These are phyloP conservation scores for Thelonectria olida DNA, from an alignment of 2,329 filamentous ascomycete genomes.

Conservation along the genomic window DNA sequence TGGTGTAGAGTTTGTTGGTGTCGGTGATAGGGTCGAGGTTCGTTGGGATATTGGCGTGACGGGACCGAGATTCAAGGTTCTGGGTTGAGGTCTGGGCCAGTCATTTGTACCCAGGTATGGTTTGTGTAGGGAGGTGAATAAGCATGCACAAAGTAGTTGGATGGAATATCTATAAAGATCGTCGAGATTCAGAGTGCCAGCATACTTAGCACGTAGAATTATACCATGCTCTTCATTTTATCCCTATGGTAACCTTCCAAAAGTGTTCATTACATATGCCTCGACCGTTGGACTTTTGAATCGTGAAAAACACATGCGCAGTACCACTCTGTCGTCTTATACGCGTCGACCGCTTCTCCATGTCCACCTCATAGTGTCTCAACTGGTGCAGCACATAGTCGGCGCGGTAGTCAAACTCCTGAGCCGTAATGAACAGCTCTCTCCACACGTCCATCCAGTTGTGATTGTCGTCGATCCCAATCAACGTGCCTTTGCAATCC, in stretches of 20 bases:
- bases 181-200: too few species aligned
- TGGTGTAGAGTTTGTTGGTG: slow-evolving; percentile 12
- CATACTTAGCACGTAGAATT: too few species aligned
- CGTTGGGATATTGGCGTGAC: slow-evolving; percentile 24
- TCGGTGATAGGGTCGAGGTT: slow-evolving; percentile 8
- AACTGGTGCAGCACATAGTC: not conserved
- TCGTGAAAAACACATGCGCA: slow-evolving; percentile 1
- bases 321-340: not conserved
- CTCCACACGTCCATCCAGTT: slow-evolving; percentile 7
- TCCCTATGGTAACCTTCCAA: slow-evolving; percentile 5
- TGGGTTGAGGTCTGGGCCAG: not conserved
- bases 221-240: too few species aligned
- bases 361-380: not conserved
- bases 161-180: too few species aligned
- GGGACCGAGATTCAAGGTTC: slow-evolving; percentile 13
- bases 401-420: slow-evolving; percentile 1
- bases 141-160: too few species aligned
- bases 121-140: too few species aligned
- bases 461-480: not conserved
- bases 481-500: slow-evolving; percentile 5
- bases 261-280: slow-evolving; percentile 2
- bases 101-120: too few species aligned
- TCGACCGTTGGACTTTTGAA: not conserved
- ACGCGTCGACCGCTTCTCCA: not conserved
- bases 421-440: not conserved